Percentiles rank a stretch among this genome's conserved stretches.
Evolutionary conservation across 73 alveolate species (phyloP).

Genomic region (Tetrahymena elliotti): DNA sequence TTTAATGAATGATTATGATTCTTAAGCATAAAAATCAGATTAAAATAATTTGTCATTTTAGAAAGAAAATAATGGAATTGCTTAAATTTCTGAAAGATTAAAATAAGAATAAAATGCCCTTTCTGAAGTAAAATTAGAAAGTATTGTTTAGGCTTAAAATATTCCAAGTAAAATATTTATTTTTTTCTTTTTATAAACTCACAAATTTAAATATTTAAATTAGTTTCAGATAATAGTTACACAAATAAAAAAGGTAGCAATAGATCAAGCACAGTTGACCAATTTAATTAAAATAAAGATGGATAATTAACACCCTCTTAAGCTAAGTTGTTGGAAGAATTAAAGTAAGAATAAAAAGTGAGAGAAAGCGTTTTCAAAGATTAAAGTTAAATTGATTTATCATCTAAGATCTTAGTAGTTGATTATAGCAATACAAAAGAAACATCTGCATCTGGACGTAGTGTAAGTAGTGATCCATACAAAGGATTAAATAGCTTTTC

Average conservation of each 20-base stretch:
- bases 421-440: neutral
- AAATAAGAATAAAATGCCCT: neutral
- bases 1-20: neutral
- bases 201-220: neutral
- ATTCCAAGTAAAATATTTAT: neutral
- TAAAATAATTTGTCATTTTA: neutral
- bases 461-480: neutral
- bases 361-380: neutral
- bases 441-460: neutral
- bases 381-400: neutral
- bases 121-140: neutral
- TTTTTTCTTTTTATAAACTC: too few relatives aligned
- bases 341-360: neutral
- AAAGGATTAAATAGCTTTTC: neutral
- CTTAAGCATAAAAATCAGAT: neutral
- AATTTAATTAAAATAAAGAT: neutral
- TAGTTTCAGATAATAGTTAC: neutral
- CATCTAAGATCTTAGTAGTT: neutral
- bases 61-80: neutral
- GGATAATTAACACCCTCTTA: neutral
- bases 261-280: neutral
- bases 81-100: neutral
- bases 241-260: neutral
- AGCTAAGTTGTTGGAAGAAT: neutral
- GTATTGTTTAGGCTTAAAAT: neutral